Conservation (phyloP, 2,329 filamentous ascomycete species). For the Hymenoscyphus fraxineus region DNA sequence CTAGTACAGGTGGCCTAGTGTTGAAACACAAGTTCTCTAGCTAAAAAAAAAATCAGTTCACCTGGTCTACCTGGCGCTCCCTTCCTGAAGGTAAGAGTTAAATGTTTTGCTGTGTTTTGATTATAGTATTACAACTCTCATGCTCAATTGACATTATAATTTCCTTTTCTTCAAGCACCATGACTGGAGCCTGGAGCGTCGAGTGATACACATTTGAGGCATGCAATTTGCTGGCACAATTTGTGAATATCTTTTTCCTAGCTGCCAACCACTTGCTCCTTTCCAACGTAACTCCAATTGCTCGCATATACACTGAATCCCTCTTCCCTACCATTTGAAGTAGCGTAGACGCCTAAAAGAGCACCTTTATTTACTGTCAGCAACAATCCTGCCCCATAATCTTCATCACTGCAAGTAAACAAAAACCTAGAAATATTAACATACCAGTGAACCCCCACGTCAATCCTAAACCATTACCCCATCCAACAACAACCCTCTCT, state of each 20-base stretch:
- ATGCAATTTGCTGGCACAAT: not conserved
- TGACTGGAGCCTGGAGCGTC: no score
- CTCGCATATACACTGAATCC: conserved; percentile 17
- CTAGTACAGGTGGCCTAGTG: no score
- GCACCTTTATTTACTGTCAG: conserved; percentile 36
- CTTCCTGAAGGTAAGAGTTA: no score
- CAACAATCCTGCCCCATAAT: not conserved
- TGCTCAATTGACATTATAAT: no score
- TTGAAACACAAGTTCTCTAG: no score
- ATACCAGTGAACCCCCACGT: conserved; percentile 25
- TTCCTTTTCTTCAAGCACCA: no score
- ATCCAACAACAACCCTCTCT: conserved; percentile 43
- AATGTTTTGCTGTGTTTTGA: no score
- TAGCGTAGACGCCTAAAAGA: conserved; percentile 50
- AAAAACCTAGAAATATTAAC: conserved; percentile 23
- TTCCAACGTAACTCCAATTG: conserved; percentile 10
- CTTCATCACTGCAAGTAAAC: conserved; percentile 18
- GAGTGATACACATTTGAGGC: no score
- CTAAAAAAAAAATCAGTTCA: no score
- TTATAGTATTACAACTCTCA: no score
- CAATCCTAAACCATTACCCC: conserved; percentile 34
- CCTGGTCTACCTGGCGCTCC: no score
- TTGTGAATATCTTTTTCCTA: not conserved
- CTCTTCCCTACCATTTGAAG: conserved; percentile 44
- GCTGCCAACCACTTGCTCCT: conserved; percentile 1